phyloP scores from a whole-genome alignment of 495 filamentous ascomycete genomes.

The Xylaria cubensis region DNA sequence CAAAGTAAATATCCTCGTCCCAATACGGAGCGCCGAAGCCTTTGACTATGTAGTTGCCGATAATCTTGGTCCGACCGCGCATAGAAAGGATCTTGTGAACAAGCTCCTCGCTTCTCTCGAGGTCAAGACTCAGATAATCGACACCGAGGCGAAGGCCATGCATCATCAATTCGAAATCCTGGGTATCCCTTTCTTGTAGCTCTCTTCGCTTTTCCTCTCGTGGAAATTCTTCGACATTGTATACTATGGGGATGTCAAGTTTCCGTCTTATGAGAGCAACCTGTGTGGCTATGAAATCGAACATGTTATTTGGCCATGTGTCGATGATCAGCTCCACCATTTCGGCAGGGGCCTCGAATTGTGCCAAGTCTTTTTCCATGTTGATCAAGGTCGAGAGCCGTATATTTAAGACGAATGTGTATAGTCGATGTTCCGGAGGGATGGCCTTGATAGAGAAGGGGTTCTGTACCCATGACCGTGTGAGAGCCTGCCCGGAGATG shows the following conservation, averaged over 20 bases:
- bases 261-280: slow-evolving; percentile 68
- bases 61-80: slow-evolving; percentile 75
- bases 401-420: slow-evolving; percentile 70
- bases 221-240: slow-evolving; percentile 65
- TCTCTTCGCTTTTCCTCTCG: slow-evolving; percentile 51
- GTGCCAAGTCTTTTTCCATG: slow-evolving; percentile 61
- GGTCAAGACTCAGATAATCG: slow-evolving; percentile 74
- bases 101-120: slow-evolving; percentile 60
- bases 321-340: slow-evolving; percentile 76
- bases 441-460: slow-evolving; percentile 75
- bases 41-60: slow-evolving; percentile 66
- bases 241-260: slow-evolving; percentile 70
- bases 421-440: slow-evolving; percentile 67
- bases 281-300: slow-evolving; percentile 60
- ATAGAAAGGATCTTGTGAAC: slow-evolving; percentile 60
- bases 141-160: slow-evolving; percentile 75
- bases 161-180: slow-evolving; percentile 67
- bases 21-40: slow-evolving; percentile 62
- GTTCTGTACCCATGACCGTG: slow-evolving; percentile 67
- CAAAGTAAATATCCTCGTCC: slow-evolving; percentile 64
- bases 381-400: slow-evolving; percentile 66
- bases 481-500: slow-evolving; percentile 62
- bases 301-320: slow-evolving; percentile 59
- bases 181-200: slow-evolving; percentile 48
- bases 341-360: slow-evolving; percentile 73